Base-by-base conservation (phyloP, 306 rosid species). In the Gastrolobium bilobum region DNA sequence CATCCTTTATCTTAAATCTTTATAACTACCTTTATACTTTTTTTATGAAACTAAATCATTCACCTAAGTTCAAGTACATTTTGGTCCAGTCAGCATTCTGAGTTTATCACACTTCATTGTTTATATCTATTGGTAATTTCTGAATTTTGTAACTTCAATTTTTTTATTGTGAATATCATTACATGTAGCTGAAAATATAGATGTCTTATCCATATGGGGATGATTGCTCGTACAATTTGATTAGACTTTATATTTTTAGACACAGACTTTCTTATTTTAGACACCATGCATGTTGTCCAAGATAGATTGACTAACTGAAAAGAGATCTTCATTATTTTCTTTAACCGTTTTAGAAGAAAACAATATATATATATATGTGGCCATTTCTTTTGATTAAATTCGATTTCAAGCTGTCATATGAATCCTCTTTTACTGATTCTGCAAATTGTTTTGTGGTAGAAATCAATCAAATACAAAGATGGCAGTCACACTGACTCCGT, bases 401-500 rank as follows among this genome's bases (percentile, higher is more conserved):
- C 0, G 1, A 60, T 62, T 38, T 74, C 20, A 58, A 31, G 46
- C 26, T 72, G 48, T 60, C 11, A 33, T 72, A 40, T 48, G 40
- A 30, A 60, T 69, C 81, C 81, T 52, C 6, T 10, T 82, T 72
- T 54, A 59, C 77, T 79, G 54, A 88, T 78, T 77, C 59, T 53
- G 61, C 59, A 44, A 52, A 34, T 63, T 83, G 50, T 83, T 88
- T 29, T 47, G 33, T 72, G 9, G 39, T 76, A 92, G 99, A 85
- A 76, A 80, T 84, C 87, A 65, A 71, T 76, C 35, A 92, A 88
- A 78, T 90, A 89, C 90, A 92, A 88, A 82, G 91, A 92, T 60
- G 93, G 13, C 68, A 95, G 99, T 77, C 99, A 95, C 90, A 92
- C 88, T 14, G 92, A 86, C 80, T 84, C 99, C 0, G 97, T 95